These are phyloP conservation scores for Fragaria vesca DNA, from an alignment of 306 rosid genomes.

Conservation along the genomic window DNA sequence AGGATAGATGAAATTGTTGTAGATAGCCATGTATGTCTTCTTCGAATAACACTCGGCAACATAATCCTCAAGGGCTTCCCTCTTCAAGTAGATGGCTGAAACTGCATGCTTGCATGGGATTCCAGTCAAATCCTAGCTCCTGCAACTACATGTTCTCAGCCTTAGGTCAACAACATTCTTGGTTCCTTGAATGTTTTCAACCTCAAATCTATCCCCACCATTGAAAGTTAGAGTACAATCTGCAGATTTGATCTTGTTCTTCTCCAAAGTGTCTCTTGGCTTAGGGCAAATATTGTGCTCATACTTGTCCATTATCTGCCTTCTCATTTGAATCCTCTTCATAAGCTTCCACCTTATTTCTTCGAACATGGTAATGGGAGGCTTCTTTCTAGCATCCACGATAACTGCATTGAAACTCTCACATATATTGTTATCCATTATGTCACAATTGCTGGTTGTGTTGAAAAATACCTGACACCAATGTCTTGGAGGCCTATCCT, in stretches of 20 bases:
- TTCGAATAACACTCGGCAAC: background rate
- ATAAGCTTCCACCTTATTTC: too few species aligned
- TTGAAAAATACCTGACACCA: slow-evolving; percentile 26
- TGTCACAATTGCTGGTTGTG: background rate
- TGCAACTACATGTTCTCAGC: background rate
- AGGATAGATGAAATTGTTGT: background rate
- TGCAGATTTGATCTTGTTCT: background rate
- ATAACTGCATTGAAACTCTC: too few species aligned
- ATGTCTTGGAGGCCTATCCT: too few species aligned
- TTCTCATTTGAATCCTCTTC: too few species aligned
- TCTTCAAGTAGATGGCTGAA: background rate
- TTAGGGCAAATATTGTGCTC: too few species aligned
- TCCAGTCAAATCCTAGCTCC: background rate
- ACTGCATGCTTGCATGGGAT: background rate
- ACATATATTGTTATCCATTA: too few species aligned
- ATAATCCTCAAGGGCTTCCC: background rate
- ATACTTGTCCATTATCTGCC: too few species aligned
- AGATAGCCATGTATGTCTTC: background rate
- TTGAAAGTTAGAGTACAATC: background rate
- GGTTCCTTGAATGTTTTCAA: background rate
- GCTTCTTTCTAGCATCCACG: too few species aligned
- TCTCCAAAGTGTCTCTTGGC: background rate
- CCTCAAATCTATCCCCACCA: background rate
- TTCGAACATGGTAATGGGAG: too few species aligned
- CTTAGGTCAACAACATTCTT: background rate